Conservation (phyloP, 768 basidiomycete genomes). For the Suillus occidentalis region DNA sequence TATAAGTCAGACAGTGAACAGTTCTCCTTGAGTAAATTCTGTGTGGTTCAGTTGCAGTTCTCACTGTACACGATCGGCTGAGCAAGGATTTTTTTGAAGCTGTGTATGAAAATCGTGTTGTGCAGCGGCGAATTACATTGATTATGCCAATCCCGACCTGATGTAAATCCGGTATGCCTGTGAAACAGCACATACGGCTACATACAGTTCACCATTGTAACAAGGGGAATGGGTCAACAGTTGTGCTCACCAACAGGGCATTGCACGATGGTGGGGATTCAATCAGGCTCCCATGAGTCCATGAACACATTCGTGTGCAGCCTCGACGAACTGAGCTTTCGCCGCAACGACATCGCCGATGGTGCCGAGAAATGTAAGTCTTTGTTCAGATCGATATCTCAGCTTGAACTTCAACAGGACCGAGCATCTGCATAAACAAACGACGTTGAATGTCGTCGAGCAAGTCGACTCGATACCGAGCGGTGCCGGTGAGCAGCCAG, state of each 20-base stretch:
- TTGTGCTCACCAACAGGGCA: neutral
- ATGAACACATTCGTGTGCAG: neutral
- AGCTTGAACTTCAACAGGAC: neutral
- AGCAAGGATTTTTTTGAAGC: neutral
- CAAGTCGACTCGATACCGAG: neutral
- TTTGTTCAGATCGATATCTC: neutral
- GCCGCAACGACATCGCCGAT: neutral
- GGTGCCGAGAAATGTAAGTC: neutral
- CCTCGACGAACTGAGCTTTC: neutral
- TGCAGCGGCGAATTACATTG: neutral
- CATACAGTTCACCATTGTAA: neutral
- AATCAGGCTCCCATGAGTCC: neutral
- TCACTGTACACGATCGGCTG: neutral
- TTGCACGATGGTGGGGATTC: neutral
- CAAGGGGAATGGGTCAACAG: neutral
- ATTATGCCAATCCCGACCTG: neutral
- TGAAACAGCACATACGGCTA: neutral
- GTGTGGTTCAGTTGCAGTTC: neutral
- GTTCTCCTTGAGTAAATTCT: neutral
- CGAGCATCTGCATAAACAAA: neutral
- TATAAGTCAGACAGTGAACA: neutral
- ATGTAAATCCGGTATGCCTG: neutral
- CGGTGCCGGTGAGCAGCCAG: neutral
- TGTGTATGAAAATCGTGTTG: neutral
- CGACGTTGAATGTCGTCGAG: neutral